A percentile compares a stretch with the other conserved stretches of the same genome.
Evolutionary conservation across 164 flowering plant genomes (phyloP).

Genomic region (Warburgia ugandensis): DNA sequence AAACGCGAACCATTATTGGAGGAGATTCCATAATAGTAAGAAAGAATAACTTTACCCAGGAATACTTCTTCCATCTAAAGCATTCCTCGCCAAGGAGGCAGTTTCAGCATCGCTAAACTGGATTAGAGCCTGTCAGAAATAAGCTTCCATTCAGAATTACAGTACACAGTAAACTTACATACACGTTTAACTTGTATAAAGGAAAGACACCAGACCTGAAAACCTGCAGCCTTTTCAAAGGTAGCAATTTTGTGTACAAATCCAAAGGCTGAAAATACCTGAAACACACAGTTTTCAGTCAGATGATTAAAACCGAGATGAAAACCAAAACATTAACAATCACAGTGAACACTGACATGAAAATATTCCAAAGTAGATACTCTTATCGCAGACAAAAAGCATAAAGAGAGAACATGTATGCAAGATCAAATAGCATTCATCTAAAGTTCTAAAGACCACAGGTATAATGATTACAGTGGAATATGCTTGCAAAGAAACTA

Average conservation of each 20-base stretch:
- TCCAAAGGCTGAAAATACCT: slow-evolving; percentile 97
- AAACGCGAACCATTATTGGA: not conserved
- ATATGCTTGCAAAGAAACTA: too few relatives aligned
- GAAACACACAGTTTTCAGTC: slow-evolving; percentile 12
- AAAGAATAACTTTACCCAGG: slow-evolving; percentile 41
- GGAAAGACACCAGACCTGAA: slow-evolving; percentile 48
- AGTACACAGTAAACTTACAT: not conserved
- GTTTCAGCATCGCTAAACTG: slow-evolving; percentile 74
- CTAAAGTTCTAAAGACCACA: too few relatives aligned
- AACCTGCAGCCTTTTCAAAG: slow-evolving; percentile 92
- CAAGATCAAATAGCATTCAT: too few relatives aligned
- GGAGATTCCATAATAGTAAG: not conserved
- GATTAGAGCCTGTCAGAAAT: slow-evolving; percentile 60
- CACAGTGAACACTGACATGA: not conserved
- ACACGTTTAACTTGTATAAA: not conserved
- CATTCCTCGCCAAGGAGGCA: slow-evolving; percentile 69
- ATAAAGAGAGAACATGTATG: too few relatives aligned
- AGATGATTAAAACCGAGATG: slow-evolving; percentile 1
- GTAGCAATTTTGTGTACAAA: slow-evolving; percentile 94
- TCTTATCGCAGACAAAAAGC: too few relatives aligned
- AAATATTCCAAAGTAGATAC: not conserved
- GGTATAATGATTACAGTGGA: too few relatives aligned
- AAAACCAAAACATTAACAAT: too few relatives aligned
- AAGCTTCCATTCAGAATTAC: not conserved
- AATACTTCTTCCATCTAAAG: slow-evolving; percentile 88